Evolutionary conservation across 257 asterid genomes (phyloP).

Genomic region (Fraxinus anomala): DNA sequence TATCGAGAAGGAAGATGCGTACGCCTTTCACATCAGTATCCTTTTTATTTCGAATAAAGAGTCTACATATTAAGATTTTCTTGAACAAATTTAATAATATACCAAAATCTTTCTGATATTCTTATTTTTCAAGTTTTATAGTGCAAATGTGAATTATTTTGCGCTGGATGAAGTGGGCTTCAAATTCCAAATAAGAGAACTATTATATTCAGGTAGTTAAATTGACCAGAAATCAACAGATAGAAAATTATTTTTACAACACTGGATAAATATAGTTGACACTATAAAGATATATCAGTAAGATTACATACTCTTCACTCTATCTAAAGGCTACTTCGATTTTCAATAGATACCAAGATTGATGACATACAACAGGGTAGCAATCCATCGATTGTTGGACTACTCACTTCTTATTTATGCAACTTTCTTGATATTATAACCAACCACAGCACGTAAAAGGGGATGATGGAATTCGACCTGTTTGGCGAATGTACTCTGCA

Average conservation of each 20-base stretch:
- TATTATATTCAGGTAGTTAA: neutral
- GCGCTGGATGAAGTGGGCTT: too few relatives aligned
- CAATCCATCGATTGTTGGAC: too few relatives aligned
- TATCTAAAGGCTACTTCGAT: neutral
- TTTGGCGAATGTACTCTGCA: constrained; percentile 76
- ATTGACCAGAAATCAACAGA: too few relatives aligned
- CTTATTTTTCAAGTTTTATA: too few relatives aligned
- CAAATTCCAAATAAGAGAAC: neutral
- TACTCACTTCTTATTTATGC: too few relatives aligned
- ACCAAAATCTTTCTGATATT: too few relatives aligned
- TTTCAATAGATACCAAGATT: neutral
- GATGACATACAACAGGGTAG: neutral
- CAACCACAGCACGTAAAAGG: constrained; percentile 83
- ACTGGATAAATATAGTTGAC: neutral
- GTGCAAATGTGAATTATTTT: too few relatives aligned
- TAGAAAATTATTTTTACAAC: neutral
- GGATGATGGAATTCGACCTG: constrained; percentile 79
- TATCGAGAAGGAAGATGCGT: too few relatives aligned
- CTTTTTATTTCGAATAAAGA: too few relatives aligned
- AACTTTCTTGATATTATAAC: constrained; percentile 34
- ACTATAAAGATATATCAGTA: neutral
- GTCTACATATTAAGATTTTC: too few relatives aligned
- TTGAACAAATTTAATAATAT: too few relatives aligned
- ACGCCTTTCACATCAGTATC: too few relatives aligned
- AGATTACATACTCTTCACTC: neutral